Conservation (phyloP, 805 yeast genomes). For the Saccharomycopsis malanga region DNA sequence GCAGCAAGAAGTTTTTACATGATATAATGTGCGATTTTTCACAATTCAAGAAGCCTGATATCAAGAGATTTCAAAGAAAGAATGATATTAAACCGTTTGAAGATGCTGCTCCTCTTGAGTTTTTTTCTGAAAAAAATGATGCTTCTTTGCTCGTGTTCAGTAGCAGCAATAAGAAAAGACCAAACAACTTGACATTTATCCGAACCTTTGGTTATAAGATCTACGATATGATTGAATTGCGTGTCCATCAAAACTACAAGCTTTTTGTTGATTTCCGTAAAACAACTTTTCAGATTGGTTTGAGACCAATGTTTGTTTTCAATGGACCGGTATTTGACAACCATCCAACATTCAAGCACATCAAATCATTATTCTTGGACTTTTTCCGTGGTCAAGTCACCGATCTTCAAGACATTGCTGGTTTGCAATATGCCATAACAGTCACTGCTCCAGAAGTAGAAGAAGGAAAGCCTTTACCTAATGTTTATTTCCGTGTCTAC, state of each 20-base stretch:
- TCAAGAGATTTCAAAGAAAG: constrained; percentile 80
- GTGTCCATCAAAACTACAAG: constrained; percentile 61
- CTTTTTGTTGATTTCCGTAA: constrained; percentile 75
- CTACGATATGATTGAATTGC: constrained; percentile 90
- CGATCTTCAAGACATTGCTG: constrained; percentile 85
- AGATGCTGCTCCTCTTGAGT: constrained; percentile 77
- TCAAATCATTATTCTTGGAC: constrained; percentile 85
- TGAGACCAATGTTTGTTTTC: constrained; percentile 91
- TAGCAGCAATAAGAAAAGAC: constrained; percentile 82
- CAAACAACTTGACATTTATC: constrained; percentile 79
- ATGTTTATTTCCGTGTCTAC: constrained; percentile 85
- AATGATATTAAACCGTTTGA: constrained; percentile 91
- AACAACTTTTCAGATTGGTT: constrained; percentile 74
- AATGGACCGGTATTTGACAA: constrained; percentile 88
- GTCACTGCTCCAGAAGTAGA: constrained; percentile 72
- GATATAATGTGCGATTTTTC: constrained; percentile 85
- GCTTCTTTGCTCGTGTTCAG: constrained; percentile 75
- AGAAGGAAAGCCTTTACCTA: constrained; percentile 52
- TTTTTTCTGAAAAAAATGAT: constrained; percentile 93
- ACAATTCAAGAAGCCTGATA: constrained; percentile 85
- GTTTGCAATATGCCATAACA: constrained; percentile 84
- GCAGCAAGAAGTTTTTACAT: constrained; percentile 70
- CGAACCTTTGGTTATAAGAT: constrained; percentile 87
- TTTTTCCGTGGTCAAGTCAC: constrained; percentile 82
- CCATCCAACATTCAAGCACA: constrained; percentile 77